Evolutionary conservation across 305 asterid species (phyloP), one percentile per base, ranked within the genome.

Genomic region (Plantago lanceolata): DNA sequence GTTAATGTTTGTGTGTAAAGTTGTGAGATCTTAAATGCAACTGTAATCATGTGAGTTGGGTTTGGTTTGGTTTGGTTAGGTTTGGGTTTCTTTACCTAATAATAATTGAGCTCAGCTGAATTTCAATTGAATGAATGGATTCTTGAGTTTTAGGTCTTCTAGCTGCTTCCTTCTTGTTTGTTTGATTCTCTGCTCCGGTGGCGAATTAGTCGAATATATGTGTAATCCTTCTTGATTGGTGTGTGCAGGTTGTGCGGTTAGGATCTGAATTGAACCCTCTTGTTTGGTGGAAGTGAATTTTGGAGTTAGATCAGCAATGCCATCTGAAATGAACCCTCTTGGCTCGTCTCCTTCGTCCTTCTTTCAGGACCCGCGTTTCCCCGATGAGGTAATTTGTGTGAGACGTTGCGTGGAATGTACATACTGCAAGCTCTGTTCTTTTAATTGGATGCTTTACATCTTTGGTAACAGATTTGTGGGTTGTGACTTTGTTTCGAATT

Each of bases 311-410:
- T 59, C 65, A 56, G 57, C 69, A 57, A 76, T 66, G 71, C 73
- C 75, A 66, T 76, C 77, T 66, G 74, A 70, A 70, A 79, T 74
- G 81, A 84, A 83, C 40, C 78, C 77, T 20, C 70, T 76, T 63
- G 85, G 80, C 21, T 82, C 75, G 57, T 76, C 95, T 67, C 83
- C 95, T 54, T 80, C 92, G 43, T 82, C 90, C 33, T 82, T 80
- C 67, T 78, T 82, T 6, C 90, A 82, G 75, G 90, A 84, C 54
- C 70, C 73, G 59, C 68, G 76, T 62, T 77, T 79, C 73, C 63
- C 77, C 2, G 84, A 82, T 69, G 88, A 84, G 89, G 90, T 84
- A 77, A 56, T n/a, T 24, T 56, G 18, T 48, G 33, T 59, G 18
- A 69, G 18, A 64, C 29, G 5, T 69, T 52, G 31, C 5, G 37